Base-by-base conservation (phyloP, 148 eudicot species). In the Pouteria glomerata region DNA sequence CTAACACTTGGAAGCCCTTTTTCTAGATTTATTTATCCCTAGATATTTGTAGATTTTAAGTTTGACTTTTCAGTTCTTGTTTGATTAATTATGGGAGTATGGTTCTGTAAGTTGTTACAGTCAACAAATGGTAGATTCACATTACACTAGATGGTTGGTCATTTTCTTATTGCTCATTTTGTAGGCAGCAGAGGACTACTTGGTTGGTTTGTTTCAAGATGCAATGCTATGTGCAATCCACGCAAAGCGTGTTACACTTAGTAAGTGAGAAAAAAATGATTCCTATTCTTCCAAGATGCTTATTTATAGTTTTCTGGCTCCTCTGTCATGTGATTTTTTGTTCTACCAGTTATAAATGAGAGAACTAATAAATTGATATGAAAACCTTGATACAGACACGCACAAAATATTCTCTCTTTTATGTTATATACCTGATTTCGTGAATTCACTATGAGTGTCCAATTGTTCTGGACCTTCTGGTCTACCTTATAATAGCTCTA, bases 231-330 rank as follows among this genome's bases (percentile, higher is more conserved):
- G 98, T 74, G 86, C 98, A 26, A 77, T 90, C 71, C 98, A 93
- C 73, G 96, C 96, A 57, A 93, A 81, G 76, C 86, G 98, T 39
- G 91, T 93, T 12, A 93, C 98, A 14, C 78, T 93, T 2, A 93
- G 98, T 93, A 88, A 90, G 98, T 86, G 63, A 21, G 67, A 59
- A 8, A 11, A 41, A 57, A 66, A 23, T 35, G 47, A 53, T 23
- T 23, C 10, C 3, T 11, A 61, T 12, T 64, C 8, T 47, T 50
- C 26, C 11, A 35, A 51, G 39, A 60, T 60, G 30, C 45, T 71
- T 26, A 8, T 61, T n/a, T 63, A 23, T 41, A 19, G 47, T 35
- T 39, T 39, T 52, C 26, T 19, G 19, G 30, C 50, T 15, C 45
- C 24, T 24, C 29, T 55, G 44, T 16, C 34, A 56, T 39, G 51